Evolutionary conservation across 306 rosid genomes (phyloP), one percentile per base, ranked within the genome.

Genomic region (Begonia masoniana): DNA sequence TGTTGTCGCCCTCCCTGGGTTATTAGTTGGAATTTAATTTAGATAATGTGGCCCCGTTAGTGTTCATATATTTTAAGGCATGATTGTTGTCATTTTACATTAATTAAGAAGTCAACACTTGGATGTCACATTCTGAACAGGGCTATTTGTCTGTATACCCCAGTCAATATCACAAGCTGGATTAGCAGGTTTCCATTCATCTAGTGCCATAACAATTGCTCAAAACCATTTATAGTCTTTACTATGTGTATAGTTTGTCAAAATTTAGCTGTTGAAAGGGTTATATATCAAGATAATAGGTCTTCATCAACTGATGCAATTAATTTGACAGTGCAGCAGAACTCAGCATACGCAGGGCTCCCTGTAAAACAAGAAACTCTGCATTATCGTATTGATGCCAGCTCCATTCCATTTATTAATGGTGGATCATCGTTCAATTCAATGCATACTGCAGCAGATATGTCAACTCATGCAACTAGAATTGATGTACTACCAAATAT

Each of bases 311-410:
- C 9, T 31, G 39, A 31, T 31, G 9, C 39, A 31, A 7, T 52
- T 71, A 23, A 42, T 72, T 54, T 62, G 16, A 31, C 77, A 85
- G 97, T 74, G 71, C 84, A 77, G 58, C 85, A 75, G 69, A 78
- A 68, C 68, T 70, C 80, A 16, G 54, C 76, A 10, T 75, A 61
- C 43, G 54, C 80, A 26, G 82, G 68, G 49, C 70, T 82, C 54
- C 54, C 71, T 16, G 63, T 79, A 65, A 82, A 75, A 74, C 63
- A 85, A 50, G 91, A 79, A 71, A 86, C 63, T 52, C 58, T 80
- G 73, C 85, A 78, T 65, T 82, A 78, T 66, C 65, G 70, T 58
- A 67, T 82, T 72, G 79, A 78, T 69, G 70, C 88, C 41, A 58
- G 66, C 58, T 60, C 84, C 26, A 72, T 69, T 51, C 74, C 77